Evolutionary conservation across 164 flowering plant species (phyloP).

Genomic region (Tinospora cordifolia): DNA sequence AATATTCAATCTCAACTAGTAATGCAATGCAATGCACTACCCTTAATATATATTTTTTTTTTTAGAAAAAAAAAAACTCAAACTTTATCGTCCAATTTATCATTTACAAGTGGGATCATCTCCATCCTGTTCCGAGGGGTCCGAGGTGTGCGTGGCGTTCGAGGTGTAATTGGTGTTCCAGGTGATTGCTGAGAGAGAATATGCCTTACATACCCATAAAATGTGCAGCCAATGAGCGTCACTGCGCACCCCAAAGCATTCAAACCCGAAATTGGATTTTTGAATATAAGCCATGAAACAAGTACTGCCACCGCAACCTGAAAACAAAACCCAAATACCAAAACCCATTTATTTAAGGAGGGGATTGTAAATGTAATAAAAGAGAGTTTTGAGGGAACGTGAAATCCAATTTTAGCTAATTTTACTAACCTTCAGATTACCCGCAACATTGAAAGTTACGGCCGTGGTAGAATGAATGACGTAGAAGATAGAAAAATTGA

Average conservation of each 20-base stretch:
- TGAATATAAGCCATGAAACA: constrained; percentile 83
- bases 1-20: background rate
- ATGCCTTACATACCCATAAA: constrained; percentile 95
- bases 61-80: constrained; percentile 26
- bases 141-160: constrained; percentile 61
- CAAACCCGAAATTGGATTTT: constrained; percentile 68
- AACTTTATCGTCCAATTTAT: constrained; percentile 80
- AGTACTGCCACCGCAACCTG: constrained; percentile 97
- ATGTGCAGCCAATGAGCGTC: constrained; percentile 89
- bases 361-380: background rate
- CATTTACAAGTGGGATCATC: constrained; percentile 74
- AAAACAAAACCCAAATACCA: background rate
- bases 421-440: constrained; percentile 86
- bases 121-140: constrained; percentile 58
- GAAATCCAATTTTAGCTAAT: background rate
- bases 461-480: constrained; percentile 98
- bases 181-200: constrained; percentile 67
- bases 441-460: constrained; percentile 95
- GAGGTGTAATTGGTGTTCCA: constrained; percentile 53
- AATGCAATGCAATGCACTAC: background rate
- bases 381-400: background rate
- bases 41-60: too few relatives aligned
- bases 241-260: constrained; percentile 87
- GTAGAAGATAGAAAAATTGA: constrained; percentile 93
- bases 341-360: background rate